A percentile compares a stretch with the other conserved stretches of the same genome.
Conservation (phyloP, 116 monocot genomes). For the Iris pallida region DNA sequence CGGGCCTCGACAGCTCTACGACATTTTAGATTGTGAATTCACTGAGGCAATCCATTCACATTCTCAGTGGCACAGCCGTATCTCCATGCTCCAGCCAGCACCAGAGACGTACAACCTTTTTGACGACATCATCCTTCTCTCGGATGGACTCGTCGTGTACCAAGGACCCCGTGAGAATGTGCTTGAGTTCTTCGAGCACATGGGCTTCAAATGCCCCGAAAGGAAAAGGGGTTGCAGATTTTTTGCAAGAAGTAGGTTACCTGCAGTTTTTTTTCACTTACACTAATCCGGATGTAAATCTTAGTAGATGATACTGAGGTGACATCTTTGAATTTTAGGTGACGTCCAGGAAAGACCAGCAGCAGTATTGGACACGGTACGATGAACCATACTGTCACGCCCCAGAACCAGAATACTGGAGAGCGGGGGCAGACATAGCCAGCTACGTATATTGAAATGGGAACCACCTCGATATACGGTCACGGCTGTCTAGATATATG, state of each 20-base stretch:
- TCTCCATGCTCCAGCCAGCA: constrained; percentile 22
- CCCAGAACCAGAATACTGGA: no score
- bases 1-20: constrained; percentile 65
- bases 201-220: constrained; percentile 45
- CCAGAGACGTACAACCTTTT: constrained; percentile 18
- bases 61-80: constrained; percentile 18
- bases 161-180: constrained; percentile 41
- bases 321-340: no score
- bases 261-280: no score
- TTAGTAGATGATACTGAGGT: no score
- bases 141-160: constrained; percentile 26
- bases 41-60: constrained; percentile 49
- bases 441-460: no score
- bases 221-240: constrained; percentile 53
- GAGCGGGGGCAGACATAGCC: no score
- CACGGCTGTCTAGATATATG: no score
- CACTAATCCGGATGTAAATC: no score
- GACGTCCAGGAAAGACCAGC: no score
- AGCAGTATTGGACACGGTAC: no score
- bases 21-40: constrained; percentile 58
- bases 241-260: constrained; percentile 47
- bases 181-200: constrained; percentile 42
- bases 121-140: constrained; percentile 13
- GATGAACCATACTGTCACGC: no score
- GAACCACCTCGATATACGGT: no score